phyloP scores from a whole-genome alignment of 1,284 basidiomycete species.

The Austroboletus novae-zelandiae region DNA sequence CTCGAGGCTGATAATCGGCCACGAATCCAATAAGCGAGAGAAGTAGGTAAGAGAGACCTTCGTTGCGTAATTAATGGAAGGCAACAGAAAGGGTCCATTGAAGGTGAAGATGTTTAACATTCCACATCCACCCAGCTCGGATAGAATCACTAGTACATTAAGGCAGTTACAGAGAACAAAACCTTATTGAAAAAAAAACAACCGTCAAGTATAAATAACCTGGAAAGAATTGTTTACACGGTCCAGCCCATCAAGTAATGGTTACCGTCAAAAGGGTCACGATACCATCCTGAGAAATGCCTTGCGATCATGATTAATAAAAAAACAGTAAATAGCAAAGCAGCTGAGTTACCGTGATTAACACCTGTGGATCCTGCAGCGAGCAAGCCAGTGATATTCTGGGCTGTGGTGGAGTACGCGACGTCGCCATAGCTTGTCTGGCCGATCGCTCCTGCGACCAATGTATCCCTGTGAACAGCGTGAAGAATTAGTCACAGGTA shows the following conservation, averaged over 20 bases:
- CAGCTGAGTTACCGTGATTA: conserved; percentile 14
- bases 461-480: conserved; percentile 34
- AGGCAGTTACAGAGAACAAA: no score
- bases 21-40: no score
- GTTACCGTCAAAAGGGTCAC: conserved; percentile 17
- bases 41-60: no score
- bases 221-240: neutral
- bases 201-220: no score
- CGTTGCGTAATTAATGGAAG: no score
- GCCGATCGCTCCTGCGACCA: conserved; percentile 46
- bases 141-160: no score
- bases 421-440: conserved; percentile 43
- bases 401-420: conserved; percentile 47
- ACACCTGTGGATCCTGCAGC: conserved; percentile 11
- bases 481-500: neutral
- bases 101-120: no score
- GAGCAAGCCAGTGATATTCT: conserved; percentile 28
- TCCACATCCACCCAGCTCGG: no score
- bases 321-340: no score
- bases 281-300: conserved; percentile 11
- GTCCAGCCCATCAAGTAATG: neutral
- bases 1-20: no score
- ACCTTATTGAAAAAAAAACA: no score
- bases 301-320: neutral
- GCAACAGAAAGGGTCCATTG: no score